Evolutionary conservation across 139 green algal genomes (phyloP).

Genomic region (Micractinium sp.): DNA sequence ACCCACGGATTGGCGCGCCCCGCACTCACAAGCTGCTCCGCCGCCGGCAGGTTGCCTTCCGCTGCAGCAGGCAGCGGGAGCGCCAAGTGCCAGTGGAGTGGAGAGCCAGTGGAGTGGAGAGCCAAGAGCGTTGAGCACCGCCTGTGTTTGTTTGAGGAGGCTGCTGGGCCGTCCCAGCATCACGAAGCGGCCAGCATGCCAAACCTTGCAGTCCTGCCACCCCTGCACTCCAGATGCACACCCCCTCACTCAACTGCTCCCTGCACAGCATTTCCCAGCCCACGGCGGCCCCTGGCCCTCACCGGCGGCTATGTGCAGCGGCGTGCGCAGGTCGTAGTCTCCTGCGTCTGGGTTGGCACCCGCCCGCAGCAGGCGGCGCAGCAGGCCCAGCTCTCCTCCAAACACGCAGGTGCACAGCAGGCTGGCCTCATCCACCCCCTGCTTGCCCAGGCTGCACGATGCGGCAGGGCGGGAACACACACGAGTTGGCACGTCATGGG

Average conservation of each 20-base stretch:
- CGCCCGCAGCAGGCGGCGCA: constrained; percentile 64
- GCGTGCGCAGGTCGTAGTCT: constrained; percentile 70
- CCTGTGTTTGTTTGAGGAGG: background rate
- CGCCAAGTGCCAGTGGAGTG: too few relatives aligned
- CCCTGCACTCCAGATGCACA: too few relatives aligned
- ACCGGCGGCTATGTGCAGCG: constrained; percentile 69
- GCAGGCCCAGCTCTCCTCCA: constrained; percentile 44
- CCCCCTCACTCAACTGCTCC: too few relatives aligned
- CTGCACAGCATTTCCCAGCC: too few relatives aligned
- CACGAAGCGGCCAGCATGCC: background rate
- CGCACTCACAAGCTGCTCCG: constrained; percentile 39
- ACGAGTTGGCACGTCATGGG: too few relatives aligned
- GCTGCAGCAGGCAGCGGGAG: background rate
- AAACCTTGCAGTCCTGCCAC: background rate
- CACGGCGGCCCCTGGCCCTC: background rate
- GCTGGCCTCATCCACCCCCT: constrained; percentile 6
- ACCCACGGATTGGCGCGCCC: constrained; percentile 14
- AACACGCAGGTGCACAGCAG: constrained; percentile 53
- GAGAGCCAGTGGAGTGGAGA: too few relatives aligned
- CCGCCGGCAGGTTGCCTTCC: constrained; percentile 62
- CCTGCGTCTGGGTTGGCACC: constrained; percentile 54
- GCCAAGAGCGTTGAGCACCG: too few relatives aligned
- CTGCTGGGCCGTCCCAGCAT: background rate
- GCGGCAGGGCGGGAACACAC: background rate
- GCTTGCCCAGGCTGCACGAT: constrained; percentile 23